Conservation (phyloP, 2,329 filamentous ascomycete species). For the Helminthosporium solani region DNA sequence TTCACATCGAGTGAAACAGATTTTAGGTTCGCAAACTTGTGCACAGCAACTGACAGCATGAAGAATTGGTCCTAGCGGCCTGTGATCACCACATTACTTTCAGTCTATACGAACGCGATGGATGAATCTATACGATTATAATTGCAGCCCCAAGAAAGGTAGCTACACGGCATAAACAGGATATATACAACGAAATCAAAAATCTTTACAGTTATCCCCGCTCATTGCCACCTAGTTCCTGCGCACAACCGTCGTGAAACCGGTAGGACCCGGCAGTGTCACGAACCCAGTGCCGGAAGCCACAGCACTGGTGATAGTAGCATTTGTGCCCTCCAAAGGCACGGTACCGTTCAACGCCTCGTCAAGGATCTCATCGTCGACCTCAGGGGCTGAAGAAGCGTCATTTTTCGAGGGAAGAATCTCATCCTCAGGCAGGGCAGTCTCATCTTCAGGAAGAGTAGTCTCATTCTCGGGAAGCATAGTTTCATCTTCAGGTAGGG, state of each 20-base stretch:
- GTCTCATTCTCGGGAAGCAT: not conserved
- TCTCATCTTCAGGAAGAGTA: not conserved
- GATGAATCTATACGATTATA: not conserved
- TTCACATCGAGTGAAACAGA: too few relatives aligned
- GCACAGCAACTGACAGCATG: too few relatives aligned
- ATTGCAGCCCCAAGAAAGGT: not conserved
- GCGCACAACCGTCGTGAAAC: not conserved
- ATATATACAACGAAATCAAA: not conserved
- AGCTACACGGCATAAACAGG: not conserved
- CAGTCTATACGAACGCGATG: too few relatives aligned
- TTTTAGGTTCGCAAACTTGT: too few relatives aligned
- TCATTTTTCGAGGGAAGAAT: too few relatives aligned
- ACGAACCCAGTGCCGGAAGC: not conserved
- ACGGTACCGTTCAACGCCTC: not conserved
- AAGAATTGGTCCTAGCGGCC: too few relatives aligned
- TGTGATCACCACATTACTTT: too few relatives aligned
- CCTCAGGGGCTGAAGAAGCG: not conserved
- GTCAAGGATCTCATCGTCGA: not conserved
- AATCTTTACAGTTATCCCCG: not conserved
- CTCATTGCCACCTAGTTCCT: not conserved
- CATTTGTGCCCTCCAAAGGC: not conserved
- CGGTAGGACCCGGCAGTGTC: not conserved
- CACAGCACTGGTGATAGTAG: not conserved
- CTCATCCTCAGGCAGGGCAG: not conserved
- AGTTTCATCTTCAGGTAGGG: not conserved